Evolutionary conservation across 2,329 filamentous ascomycete genomes (phyloP).

Genomic region (Pleurostoma richardsiae): DNA sequence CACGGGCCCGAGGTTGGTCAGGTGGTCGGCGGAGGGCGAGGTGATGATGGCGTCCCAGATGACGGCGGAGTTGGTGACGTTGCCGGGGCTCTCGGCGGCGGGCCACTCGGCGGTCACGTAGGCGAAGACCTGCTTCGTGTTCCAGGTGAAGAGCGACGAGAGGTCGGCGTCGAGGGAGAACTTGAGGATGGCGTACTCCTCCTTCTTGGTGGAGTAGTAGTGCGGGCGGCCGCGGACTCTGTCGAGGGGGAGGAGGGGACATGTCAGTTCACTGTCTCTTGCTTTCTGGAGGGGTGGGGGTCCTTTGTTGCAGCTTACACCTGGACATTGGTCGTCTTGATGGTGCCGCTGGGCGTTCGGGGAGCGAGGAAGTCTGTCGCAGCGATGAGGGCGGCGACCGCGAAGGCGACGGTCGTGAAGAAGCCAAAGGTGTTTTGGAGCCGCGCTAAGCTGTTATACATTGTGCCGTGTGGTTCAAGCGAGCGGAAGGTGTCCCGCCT

Average conservation of each 20-base stretch:
- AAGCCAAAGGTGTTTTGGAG: slow-evolving; percentile 93
- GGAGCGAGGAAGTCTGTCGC: slow-evolving; percentile 69
- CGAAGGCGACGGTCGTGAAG: slow-evolving; percentile 91
- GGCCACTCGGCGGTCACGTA: slow-evolving; percentile 83
- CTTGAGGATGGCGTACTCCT: slow-evolving; percentile 92
- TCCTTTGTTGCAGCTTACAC: slow-evolving; percentile 54
- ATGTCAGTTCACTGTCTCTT: slow-evolving; percentile 4
- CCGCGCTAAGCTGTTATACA: slow-evolving; percentile 85
- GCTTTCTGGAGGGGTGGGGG: neutral
- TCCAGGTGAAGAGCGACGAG: slow-evolving; percentile 93
- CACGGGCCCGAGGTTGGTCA: slow-evolving; percentile 54
- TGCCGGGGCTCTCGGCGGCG: slow-evolving; percentile 21
- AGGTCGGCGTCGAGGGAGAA: slow-evolving; percentile 94
- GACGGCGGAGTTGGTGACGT: slow-evolving; percentile 64
- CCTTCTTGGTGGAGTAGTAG: slow-evolving; percentile 87
- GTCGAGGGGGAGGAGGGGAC: slow-evolving; percentile 4
- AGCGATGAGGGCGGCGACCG: slow-evolving; percentile 74
- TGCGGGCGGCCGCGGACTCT: slow-evolving; percentile 89
- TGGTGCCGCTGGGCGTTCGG: slow-evolving; percentile 56
- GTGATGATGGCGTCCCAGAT: slow-evolving; percentile 97
- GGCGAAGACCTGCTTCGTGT: slow-evolving; percentile 97
- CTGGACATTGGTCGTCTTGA: slow-evolving; percentile 72
- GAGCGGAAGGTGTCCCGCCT: neutral
- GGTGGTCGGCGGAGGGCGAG: slow-evolving; percentile 58
- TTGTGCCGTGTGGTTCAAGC: slow-evolving; percentile 39